Evolutionary conservation across 805 yeast genomes (phyloP).

Genomic region (Saccharomycopsis fibuligera): DNA sequence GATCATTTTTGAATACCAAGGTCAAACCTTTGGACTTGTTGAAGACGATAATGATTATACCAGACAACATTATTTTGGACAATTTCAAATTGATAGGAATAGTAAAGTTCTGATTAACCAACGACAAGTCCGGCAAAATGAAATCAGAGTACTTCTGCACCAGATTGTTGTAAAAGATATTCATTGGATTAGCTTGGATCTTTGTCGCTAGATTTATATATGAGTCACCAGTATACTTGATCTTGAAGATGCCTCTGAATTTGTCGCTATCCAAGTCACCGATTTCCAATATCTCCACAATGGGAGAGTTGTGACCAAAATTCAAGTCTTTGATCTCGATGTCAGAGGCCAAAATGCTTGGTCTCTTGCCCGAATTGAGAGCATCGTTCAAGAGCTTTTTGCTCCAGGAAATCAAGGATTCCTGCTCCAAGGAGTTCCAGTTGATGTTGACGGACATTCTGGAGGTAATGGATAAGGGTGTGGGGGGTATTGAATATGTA

Average conservation of each 20-base stretch:
- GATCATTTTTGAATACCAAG: slow-evolving; percentile 82
- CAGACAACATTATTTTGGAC: slow-evolving; percentile 64
- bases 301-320: slow-evolving; percentile 70
- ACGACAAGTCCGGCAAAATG: slow-evolving; percentile 58
- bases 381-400: slow-evolving; percentile 63
- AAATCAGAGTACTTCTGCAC: slow-evolving; percentile 41
- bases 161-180: slow-evolving; percentile 43
- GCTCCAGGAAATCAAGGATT: slow-evolving; percentile 55
- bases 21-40: slow-evolving; percentile 79
- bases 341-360: slow-evolving; percentile 62
- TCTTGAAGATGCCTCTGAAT: slow-evolving; percentile 76
- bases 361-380: slow-evolving; percentile 64
- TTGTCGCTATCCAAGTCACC: slow-evolving; percentile 74
- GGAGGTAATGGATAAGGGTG: too few species aligned
- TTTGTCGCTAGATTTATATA: slow-evolving; percentile 68
- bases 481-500: not conserved
- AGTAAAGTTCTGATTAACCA: slow-evolving; percentile 62
- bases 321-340: slow-evolving; percentile 62
- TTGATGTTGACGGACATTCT: slow-evolving; percentile 77
- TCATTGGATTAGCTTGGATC: slow-evolving; percentile 79
- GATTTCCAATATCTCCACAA: slow-evolving; percentile 71
- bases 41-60: slow-evolving; percentile 81
- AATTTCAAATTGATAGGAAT: slow-evolving; percentile 74
- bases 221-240: slow-evolving; percentile 71
- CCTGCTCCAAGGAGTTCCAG: slow-evolving; percentile 70